Percentiles rank a stretch among this genome's conserved stretches.
phyloP scores from a whole-genome alignment of 257 asterid genomes.

The Handroanthus guayacan region DNA sequence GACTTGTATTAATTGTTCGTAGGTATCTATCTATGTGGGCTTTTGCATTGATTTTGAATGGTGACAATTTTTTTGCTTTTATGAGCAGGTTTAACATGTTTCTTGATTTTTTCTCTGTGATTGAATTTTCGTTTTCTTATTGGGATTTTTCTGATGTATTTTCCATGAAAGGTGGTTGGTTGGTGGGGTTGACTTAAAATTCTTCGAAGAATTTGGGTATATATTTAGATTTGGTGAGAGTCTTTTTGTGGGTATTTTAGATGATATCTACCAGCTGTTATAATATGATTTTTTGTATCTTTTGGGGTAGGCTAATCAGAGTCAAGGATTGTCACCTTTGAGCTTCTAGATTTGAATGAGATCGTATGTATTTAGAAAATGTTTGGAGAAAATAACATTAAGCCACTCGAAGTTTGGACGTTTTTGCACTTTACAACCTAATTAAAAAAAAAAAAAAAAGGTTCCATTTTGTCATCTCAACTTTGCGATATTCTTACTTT shows the following conservation, averaged over 20 bases:
- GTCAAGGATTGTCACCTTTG: constrained; percentile 17
- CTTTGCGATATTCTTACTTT: too few species aligned
- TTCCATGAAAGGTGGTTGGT: constrained; percentile 73
- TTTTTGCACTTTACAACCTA: too few species aligned
- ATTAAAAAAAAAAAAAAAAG: too few species aligned
- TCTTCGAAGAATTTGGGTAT: constrained; percentile 37
- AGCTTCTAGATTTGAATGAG: neutral
- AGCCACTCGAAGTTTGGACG: too few species aligned
- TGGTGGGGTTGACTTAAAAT: constrained; percentile 76
- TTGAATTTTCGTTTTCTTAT: constrained; percentile 16
- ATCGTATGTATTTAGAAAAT: neutral
- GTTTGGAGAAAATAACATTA: too few species aligned
- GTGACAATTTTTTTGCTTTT: neutral
- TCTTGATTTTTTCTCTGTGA: neutral
- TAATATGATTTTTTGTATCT: constrained; percentile 7
- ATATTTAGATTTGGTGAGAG: constrained; percentile 33
- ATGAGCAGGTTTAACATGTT: constrained; percentile 3
- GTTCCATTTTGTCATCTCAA: too few species aligned
- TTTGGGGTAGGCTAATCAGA: neutral
- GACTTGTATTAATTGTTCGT: constrained; percentile 35
- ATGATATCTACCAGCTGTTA: constrained; percentile 1
- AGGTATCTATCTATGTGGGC: constrained; percentile 11
- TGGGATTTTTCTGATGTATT: constrained; percentile 30
- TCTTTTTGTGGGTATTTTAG: constrained; percentile 5
- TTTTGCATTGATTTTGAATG: constrained; percentile 29